Evolutionary conservation across 495 filamentous ascomycete species (phyloP).

Genomic region (Cudoniella acicularis): DNA sequence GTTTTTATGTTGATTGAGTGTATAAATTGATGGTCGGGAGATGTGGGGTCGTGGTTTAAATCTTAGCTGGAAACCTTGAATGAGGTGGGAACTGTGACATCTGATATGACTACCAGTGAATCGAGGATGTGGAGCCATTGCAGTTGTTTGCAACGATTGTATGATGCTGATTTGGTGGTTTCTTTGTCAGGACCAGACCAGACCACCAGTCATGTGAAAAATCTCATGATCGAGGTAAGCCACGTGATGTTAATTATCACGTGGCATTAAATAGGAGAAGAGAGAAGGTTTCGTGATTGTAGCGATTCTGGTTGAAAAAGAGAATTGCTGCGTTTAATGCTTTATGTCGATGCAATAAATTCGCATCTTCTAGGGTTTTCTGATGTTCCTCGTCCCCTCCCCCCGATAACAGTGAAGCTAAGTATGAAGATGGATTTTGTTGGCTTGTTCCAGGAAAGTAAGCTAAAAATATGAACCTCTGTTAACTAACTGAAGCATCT

Average conservation of each 20-base stretch:
- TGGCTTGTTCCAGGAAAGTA: no score
- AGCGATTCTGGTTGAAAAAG: no score
- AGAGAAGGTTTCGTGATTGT: no score
- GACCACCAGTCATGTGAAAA: neutral
- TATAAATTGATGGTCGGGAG: neutral
- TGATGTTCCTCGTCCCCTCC: no score
- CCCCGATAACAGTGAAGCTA: no score
- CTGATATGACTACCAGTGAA: neutral
- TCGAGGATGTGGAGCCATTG: neutral
- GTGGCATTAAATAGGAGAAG: no score
- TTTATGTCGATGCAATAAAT: no score
- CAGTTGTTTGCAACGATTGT: neutral
- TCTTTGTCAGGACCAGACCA: neutral
- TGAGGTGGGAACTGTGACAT: neutral
- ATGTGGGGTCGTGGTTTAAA: neutral
- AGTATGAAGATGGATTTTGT: no score
- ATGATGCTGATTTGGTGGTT: neutral
- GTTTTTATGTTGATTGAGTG: neutral
- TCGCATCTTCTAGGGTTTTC: no score
- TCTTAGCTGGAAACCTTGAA: neutral
- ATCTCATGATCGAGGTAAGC: neutral
- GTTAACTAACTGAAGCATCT: no score
- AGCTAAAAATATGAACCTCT: no score
- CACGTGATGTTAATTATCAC: neutral
- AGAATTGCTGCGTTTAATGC: no score